Evolutionary conservation across 225 moss, liverwort and hornwort genomes (phyloP).

Genomic region (Neckera pumila): DNA sequence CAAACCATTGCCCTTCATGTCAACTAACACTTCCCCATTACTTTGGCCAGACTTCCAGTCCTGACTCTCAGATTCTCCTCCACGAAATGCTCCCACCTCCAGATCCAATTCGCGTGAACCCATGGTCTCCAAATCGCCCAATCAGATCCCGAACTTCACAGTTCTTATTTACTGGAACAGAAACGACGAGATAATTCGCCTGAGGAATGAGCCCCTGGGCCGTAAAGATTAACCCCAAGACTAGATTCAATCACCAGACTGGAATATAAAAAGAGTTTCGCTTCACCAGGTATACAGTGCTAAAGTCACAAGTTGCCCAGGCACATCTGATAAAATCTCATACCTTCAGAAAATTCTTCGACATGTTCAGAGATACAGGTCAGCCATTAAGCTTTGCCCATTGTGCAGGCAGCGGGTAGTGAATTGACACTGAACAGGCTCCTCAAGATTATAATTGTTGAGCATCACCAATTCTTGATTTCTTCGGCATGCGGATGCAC

Average conservation of each 20-base stretch:
- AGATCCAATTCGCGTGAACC: conserved; percentile 2
- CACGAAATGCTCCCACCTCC: conserved; percentile 9
- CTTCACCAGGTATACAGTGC: neutral
- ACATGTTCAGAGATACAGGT: neutral
- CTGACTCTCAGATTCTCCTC: neutral
- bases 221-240: neutral
- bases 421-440: neutral
- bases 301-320: neutral
- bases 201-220: neutral
- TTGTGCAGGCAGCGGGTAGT: neutral
- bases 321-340: neutral
- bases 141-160: neutral
- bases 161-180: neutral
- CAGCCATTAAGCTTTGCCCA: neutral
- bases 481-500: neutral
- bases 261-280: neutral
- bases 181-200: neutral
- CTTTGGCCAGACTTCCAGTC: neutral
- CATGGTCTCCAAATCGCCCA: conserved; percentile 1
- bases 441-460: neutral
- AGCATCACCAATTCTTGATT: neutral
- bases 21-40: neutral
- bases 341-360: neutral
- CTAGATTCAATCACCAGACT: neutral
- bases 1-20: neutral